Evolutionary conservation across 805 yeast species (phyloP).

Genomic region (Candida hungchunana): DNA sequence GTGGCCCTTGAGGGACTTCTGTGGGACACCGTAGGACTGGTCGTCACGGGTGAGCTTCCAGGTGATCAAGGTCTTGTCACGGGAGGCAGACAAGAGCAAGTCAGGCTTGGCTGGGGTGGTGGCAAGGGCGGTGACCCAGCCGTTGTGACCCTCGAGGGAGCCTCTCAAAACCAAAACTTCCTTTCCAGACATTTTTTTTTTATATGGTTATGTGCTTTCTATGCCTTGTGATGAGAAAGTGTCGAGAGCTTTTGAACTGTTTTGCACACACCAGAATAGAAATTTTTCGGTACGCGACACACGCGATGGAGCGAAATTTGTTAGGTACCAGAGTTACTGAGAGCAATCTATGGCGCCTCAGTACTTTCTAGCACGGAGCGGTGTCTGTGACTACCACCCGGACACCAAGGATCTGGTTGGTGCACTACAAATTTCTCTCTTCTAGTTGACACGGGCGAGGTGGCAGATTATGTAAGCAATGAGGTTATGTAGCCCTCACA

Average conservation of each 20-base stretch:
- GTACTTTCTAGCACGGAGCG: constrained; percentile 17
- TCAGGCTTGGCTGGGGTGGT: constrained; percentile 98
- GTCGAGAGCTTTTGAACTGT: too few relatives aligned
- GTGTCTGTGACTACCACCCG: constrained; percentile 18
- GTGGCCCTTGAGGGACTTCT: constrained; percentile 97
- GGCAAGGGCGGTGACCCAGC: constrained; percentile 98
- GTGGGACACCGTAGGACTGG: constrained; percentile 96
- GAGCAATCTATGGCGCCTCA: constrained; percentile 17
- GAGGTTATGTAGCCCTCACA: neutral
- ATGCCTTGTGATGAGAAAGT: too few relatives aligned
- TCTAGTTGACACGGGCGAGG: too few relatives aligned
- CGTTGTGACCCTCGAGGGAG: constrained; percentile 95
- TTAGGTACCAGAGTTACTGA: constrained; percentile 26
- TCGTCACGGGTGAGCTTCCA: constrained; percentile 98
- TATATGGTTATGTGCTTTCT: too few relatives aligned
- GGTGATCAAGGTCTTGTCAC: constrained; percentile 97
- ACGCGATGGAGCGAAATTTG: constrained; percentile 6
- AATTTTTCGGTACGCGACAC: constrained; percentile 9
- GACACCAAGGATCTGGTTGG: too few relatives aligned
- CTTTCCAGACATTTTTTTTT: constrained; percentile 61
- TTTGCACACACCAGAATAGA: neutral
- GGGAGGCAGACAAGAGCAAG: constrained; percentile 94
- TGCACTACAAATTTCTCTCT: too few relatives aligned
- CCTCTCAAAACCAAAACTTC: constrained; percentile 99
- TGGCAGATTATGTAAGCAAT: too few relatives aligned